A percentile compares a stretch with the other conserved stretches of the same genome.
Evolutionary conservation across 2,329 filamentous ascomycete species (phyloP).

Genomic region (Zalaria obscura): DNA sequence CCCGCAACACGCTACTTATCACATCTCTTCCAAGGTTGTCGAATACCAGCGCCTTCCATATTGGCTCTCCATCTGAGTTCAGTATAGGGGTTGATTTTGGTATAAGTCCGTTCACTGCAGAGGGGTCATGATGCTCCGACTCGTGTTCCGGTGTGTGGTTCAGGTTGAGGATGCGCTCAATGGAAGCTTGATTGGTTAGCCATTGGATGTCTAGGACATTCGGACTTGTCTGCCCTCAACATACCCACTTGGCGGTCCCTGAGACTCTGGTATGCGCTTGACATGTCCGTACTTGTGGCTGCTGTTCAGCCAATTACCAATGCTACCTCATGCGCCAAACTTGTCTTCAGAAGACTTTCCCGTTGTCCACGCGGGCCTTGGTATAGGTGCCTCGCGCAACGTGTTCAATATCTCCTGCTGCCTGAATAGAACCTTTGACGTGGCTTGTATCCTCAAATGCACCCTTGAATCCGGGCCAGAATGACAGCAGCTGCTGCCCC

Average conservation of each 20-base stretch:
- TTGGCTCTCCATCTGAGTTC: constrained; percentile 75
- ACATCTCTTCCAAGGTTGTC: constrained; percentile 86
- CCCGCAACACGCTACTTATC: constrained; percentile 87
- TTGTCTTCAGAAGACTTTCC: too few species aligned
- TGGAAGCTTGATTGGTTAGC: constrained; percentile 50
- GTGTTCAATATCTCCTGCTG: too few species aligned
- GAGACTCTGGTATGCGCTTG: constrained; percentile 42
- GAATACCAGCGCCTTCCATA: constrained; percentile 97
- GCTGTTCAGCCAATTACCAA: constrained; percentile 11
- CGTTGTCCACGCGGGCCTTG: too few species aligned
- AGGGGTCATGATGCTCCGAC: constrained; percentile 47
- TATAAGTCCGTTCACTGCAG: constrained; percentile 46
- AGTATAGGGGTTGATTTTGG: constrained; percentile 65
- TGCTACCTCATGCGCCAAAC: too few species aligned
- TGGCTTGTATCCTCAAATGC: too few species aligned
- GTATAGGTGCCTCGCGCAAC: too few species aligned
- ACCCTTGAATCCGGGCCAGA: too few species aligned
- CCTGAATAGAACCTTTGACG: too few species aligned
- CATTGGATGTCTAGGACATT: constrained; percentile 1
- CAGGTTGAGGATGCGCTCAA: constrained; percentile 90
- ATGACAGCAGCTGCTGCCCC: too few species aligned
- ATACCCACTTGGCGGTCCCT: constrained; percentile 60
- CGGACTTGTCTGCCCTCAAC: constrained; percentile 9
- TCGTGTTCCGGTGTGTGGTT: constrained; percentile 54
- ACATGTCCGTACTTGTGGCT: constrained; percentile 31